Percentiles rank a stretch among this genome's conserved stretches.
These are phyloP conservation scores for Xanthoparmelia taractica DNA, from an alignment of 495 filamentous ascomycete genomes.

Conservation along the genomic window DNA sequence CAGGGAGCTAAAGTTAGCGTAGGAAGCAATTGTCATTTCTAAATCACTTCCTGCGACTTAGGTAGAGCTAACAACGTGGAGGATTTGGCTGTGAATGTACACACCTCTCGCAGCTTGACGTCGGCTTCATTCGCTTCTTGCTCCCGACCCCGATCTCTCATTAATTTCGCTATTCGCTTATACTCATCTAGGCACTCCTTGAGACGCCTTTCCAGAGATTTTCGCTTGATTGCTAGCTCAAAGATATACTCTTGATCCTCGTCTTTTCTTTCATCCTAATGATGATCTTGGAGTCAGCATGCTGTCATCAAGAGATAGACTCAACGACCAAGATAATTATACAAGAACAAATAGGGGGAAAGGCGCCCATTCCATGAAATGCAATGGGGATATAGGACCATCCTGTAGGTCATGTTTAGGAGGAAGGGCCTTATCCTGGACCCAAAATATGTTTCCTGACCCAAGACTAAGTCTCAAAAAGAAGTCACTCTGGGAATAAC, in stretches of 20 bases:
- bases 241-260: background rate
- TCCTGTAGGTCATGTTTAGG: background rate
- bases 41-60: background rate
- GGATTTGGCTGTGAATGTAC: background rate
- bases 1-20: background rate
- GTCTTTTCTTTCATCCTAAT: slow-evolving; percentile 1
- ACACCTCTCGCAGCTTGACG: slow-evolving; percentile 1
- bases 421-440: background rate
- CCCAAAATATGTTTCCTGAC: background rate
- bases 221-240: background rate
- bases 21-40: background rate
- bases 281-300: background rate
- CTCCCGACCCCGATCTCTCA: background rate
- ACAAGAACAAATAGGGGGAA: background rate
- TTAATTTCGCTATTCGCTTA: background rate
- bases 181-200: background rate
- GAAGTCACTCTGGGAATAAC: background rate
- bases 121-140: background rate
- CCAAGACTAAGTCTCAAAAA: background rate
- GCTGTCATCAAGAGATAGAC: background rate
- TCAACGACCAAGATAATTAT: background rate
- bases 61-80: background rate
- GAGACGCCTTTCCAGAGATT: background rate
- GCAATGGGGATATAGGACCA: background rate
- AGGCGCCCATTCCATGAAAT: background rate